phyloP scores from a whole-genome alignment of 1,284 basidiomycete species.

The Ceratobasidium sp. region DNA sequence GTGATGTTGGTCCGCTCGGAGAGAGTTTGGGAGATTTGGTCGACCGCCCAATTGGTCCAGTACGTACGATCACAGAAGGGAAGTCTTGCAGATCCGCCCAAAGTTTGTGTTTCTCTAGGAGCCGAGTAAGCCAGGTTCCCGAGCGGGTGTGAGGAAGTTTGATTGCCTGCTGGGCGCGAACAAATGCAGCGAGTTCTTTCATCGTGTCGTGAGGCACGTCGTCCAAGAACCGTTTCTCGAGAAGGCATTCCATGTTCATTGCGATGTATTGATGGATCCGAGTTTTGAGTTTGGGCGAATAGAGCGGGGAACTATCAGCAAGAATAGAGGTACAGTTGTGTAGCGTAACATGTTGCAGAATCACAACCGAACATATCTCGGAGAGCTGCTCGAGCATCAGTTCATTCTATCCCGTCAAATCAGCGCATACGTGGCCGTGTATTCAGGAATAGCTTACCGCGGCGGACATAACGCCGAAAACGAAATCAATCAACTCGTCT shows the following conservation, averaged over 20 bases:
- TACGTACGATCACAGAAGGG: slow-evolving; percentile 61
- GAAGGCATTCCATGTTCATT: slow-evolving; percentile 88
- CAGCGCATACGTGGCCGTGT: not conserved
- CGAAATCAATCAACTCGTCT: slow-evolving; percentile 88
- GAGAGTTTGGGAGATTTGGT: slow-evolving; percentile 66
- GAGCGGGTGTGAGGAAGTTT: slow-evolving; percentile 79
- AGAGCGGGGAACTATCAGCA: slow-evolving; percentile 84
- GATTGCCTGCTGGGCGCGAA: slow-evolving; percentile 73
- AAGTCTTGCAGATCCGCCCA: slow-evolving; percentile 90
- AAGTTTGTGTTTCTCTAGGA: slow-evolving; percentile 76
- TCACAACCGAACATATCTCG: slow-evolving; percentile 82
- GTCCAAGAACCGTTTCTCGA: slow-evolving; percentile 85
- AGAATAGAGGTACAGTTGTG: slow-evolving; percentile 88
- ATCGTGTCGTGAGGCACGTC: slow-evolving; percentile 79
- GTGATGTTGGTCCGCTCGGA: slow-evolving; percentile 60
- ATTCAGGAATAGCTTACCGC: slow-evolving; percentile 69
- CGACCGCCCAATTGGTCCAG: slow-evolving; percentile 68
- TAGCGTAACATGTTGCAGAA: slow-evolving; percentile 79
- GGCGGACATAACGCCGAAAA: slow-evolving; percentile 88
- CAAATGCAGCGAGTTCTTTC: slow-evolving; percentile 74
- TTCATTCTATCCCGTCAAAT: slow-evolving; percentile 75
- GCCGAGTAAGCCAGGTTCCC: slow-evolving; percentile 66
- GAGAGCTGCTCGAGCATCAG: slow-evolving; percentile 89
- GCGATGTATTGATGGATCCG: slow-evolving; percentile 87
- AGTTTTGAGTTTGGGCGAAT: slow-evolving; percentile 78